Percentiles rank a stretch among this genome's conserved stretches.
phyloP scores from a whole-genome alignment of 371 early-diverging fungal species.

The Cladochytrium tenue region DNA sequence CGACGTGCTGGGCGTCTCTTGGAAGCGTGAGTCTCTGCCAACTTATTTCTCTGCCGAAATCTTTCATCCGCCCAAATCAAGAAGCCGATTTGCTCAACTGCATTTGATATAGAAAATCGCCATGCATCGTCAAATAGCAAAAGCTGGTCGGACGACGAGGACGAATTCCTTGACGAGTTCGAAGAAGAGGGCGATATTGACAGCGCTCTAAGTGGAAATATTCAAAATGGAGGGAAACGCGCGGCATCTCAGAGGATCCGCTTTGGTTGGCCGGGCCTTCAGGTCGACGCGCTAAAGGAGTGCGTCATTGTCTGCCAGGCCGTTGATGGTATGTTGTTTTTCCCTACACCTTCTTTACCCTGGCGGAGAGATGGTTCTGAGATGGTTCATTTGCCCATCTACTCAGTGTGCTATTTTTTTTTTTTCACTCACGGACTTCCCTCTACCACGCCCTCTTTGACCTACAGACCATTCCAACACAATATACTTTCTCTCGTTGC shows the following conservation, averaged over 20 bases:
- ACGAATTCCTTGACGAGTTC: conserved; percentile 53
- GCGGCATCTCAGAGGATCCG: conserved; percentile 13
- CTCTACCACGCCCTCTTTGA: background rate
- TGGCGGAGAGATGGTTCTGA: too few relatives aligned
- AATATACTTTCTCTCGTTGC: conserved; percentile 64
- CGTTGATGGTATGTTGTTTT: conserved; percentile 55
- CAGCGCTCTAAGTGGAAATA: background rate
- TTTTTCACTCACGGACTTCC: background rate
- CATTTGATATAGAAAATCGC: too few relatives aligned
- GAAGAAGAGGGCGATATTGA: conserved; percentile 44
- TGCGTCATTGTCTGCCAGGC: conserved; percentile 74
- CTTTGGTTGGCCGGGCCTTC: conserved; percentile 79
- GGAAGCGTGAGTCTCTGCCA: background rate
- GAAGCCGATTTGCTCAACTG: too few relatives aligned
- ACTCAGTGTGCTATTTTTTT: background rate
- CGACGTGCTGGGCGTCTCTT: conserved; percentile 68
- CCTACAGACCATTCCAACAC: conserved; percentile 66
- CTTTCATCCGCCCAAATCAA: too few relatives aligned
- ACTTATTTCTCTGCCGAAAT: too few relatives aligned
- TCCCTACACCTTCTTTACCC: background rate
- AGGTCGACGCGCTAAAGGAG: conserved; percentile 74
- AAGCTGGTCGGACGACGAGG: conserved; percentile 34
- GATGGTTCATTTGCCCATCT: too few relatives aligned
- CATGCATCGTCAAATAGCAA: too few relatives aligned
- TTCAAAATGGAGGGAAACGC: conserved; percentile 2